Base-by-base conservation (phyloP, 2,329 filamentous ascomycete genomes). In the Lomentospora prolificans region DNA sequence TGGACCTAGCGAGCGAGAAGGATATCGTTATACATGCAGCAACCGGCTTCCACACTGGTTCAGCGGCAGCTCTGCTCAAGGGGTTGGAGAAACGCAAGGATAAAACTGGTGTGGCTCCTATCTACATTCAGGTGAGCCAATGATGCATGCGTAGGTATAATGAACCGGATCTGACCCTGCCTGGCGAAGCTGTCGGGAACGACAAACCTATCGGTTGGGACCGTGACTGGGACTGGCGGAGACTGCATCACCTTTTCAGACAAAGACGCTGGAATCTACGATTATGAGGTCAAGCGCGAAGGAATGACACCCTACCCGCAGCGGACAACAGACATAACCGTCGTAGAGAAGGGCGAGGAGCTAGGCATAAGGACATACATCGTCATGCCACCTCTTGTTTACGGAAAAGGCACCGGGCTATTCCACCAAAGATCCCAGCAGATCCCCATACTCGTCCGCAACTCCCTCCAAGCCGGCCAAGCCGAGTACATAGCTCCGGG, bases 371-470 rank as follows among this genome's bases (percentile, higher is more conserved):
- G 70, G 57, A 72, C 75, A 0, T 63, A 71, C 36, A 65, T 75
- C 39, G 64, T 78, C 41, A 73, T 73, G 66, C 64, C 67, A 1
- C 72, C 72, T 1, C 66, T 68, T 2, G 72, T 78, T 52, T 78
- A 70, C 60, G 75, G 75, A 22, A 55, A 59, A 1, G 72, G 72
- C 25, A 66, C 63, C 1, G 74, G 72, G 4, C 59, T 65, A 0
- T 75, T 72, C 60, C 70, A 74, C 28, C 63, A 57, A 8, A 53
- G 59, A 2, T 68, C 68, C 24, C 64, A 70, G 22, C 68, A 74
- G 57, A 64, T 74, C 22, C 70, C 59, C 2, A 59, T 57, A 14
- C 59, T 70, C 8, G 64, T 67, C 7, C 59, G 64, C 8, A 57
- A 64, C 2, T 63, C 66, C 1, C 39, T 70, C 2, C 59, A 62